Evolutionary conservation across 2,329 filamentous ascomycete species (phyloP), one percentile per base, ranked within the genome.

Genomic region (Capronia epimyces): DNA sequence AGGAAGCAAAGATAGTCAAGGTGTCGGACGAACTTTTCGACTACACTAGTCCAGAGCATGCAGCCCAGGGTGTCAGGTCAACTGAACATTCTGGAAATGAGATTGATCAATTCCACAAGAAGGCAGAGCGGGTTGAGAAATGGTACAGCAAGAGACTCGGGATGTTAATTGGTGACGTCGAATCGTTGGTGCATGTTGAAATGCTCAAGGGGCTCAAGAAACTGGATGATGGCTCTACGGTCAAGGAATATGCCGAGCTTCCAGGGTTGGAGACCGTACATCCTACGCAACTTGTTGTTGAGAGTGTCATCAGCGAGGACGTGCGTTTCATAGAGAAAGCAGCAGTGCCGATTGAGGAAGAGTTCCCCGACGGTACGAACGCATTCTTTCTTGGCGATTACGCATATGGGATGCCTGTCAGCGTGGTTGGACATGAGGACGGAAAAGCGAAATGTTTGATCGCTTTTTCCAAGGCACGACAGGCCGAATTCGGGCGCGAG

Each of bases 361-460:
- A 98, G 64, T 97, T 96, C 57, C 90, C 93, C 0, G 71, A 83
- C 49, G 84, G 83, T 32, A 87, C 88, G 1, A 81, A 84, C 49
- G 89, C 87, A 1, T 98, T 98, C 72, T 97, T 95, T 75, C 74
- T 98, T 2, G 93, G 93, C 41, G 90, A 96, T 31, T 94, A 86
- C 70, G 88, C 89, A 46, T 97, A 95, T 63, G 93, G 93, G 13
- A 82, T 90, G 31, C 91, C 93, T 2, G 73, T 95, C n/a, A 83
- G 93, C 66, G 82, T 98, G 18, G 79, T 80, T 20, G 82, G 81
- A 1, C 88, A 97, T 64, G 75, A 76, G 13, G 76, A 80, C 52
- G 84, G 87, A 63, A 90, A 87, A 67, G 82, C 87, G 9, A 84
- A 89, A 52, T 82, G 95, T 46, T 80, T 84, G 69, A 77, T 97